Evolutionary conservation across 2,329 filamentous ascomycete species (phyloP), one percentile per base, ranked within the genome.

Genomic region (Thelonectria blattea): DNA sequence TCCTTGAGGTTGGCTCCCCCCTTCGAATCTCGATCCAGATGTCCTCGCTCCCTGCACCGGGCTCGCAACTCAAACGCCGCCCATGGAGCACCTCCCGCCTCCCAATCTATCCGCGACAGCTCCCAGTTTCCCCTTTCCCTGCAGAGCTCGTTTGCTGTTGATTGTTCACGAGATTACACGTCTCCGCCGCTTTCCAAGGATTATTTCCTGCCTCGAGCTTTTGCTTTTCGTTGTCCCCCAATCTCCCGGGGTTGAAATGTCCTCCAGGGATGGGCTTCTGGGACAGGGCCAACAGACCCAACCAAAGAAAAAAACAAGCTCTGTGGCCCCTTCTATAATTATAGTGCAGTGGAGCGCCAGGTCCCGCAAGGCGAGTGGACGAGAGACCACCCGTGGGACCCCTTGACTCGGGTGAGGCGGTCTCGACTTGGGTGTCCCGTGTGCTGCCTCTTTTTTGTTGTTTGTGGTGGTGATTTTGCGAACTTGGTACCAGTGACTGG

Each of bases 251-350:
- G 42, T 45, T 10, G 42, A 18, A 45, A 45, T 18, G 10, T 45
- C 22, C 22, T 24, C 22, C 22, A 22, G 52, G 52, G 52, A 43
- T 43, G 14, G n/a, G n/a, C 18, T 24, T 24, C 22, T n/a, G n/a
- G 22, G 22, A 24, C 22, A 18, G 43, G n/a, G 18, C 51, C 52
- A 34, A 37, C 5, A 30, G 22, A 24, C 22, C 39, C 15, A 20
- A 32, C 45, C 48, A 39, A 57, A 20, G 20, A 49, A 39, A 30
- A 45, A 55, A 59, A 59, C 57, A 59, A 53, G 57, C 47, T 47
- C 57, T 51, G 18, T 49, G 27, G 39, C 49, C 34, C 22, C 49
- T 46, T 39, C 56, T 55, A 60, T 60, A 55, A 60, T 60, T 60
- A 60, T 60, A 55, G 57, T 42, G 39, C 24, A 20, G 56, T 43